Base-by-base conservation (phyloP, 1,284 basidiomycete species). In the Cutaneotrichosporon arboriforme region DNA sequence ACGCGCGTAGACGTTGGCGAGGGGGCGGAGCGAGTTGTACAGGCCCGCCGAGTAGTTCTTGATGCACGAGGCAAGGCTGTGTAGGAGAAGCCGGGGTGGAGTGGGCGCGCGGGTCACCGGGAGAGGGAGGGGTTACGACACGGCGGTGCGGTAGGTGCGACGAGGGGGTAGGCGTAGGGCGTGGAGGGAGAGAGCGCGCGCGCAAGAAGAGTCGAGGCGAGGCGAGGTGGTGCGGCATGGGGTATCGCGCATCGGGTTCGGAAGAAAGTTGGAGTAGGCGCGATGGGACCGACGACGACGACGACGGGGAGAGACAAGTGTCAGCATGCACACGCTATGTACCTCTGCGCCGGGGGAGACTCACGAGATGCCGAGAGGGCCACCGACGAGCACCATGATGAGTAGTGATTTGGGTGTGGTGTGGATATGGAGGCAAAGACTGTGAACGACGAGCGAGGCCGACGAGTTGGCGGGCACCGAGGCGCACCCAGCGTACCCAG, bases 1-100 rank as follows among this genome's bases (percentile, higher is more conserved):
- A 70, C 87, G 76, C 64, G 86, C 87, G 74, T 96, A 97, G 80
- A 87, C 87, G 67, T 83, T 81, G 13, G 92, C 88, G 57, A 97
- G 61, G 52, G 92, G 91, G 65, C 84, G 84, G 63, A 96, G 65
- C 76, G 64, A 57, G 49, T 69, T 69, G 64, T 69, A 70, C 23
- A 74, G 51, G 18, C 63, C 42, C 80, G 80, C 68, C 82, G 83
- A 51, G 83, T 50, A 87, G 47, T 82, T 80, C 74, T 82, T 83
- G 66, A 97, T 79, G 65, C 82, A 82, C 38, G 87, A 84, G 42
- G 89, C 89, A 62, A 93, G 79, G 18, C 58, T 74, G 64, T 46
- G 14, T 22, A 10, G 20, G 3, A 4, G 18, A 33, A 31, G 17
- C 26, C 33, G 43, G n/a, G 12, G 20, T 41, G 9, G 8, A 17